Evolutionary conservation across 352 stramenopile species (phyloP), one percentile per base, ranked within the genome.

Genomic region (Phytopythium boreale): DNA sequence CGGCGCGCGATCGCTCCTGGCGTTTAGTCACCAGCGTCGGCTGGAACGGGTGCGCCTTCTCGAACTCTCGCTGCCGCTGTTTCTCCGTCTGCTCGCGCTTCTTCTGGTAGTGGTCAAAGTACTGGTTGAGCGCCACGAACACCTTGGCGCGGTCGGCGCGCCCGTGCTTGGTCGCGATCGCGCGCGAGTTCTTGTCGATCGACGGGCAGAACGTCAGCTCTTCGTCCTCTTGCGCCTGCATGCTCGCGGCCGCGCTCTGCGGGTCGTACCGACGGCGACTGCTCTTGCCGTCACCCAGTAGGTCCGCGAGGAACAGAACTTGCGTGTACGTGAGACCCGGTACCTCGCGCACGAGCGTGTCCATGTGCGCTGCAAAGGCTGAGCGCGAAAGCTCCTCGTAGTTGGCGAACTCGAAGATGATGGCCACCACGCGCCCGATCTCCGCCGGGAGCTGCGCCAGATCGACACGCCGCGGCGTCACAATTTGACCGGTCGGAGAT

Each of bases 161-260:
- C 2, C 80, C 80, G 52, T 92, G 79, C 41, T 90, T 89, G 19
- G 71, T 81, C 9, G 74, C 80, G 37, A 92, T 83, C 51, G 64
- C 62, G 46, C 70, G 71, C 20, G 85, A 94, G 56, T 90, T 89
- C 64, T 80, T 84, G 69, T 91, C 77, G 64, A 94, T 92, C 2
- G 67, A 61, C 2, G 85, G 85, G 15, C 65, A 69, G 56, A 92
- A 90, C n/a, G 85, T 94, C 51, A 91, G 63, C 52, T 94, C 78
- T 5, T 61, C 62, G 49, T 58, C 68, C 43, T 59, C 61, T 24
- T 72, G 44, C 17, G 59, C 66, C 49, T 65, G 63, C 46, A 67
- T 64, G 12, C 59, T 64, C 22, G 71, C 63, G 11, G 36, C 61
- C 4, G 56, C 24, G 59, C 66, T 51, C n/a, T 64, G 72, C 24